Evolutionary conservation across 768 basidiomycete genomes (phyloP).

Genomic region (Postia placenta): DNA sequence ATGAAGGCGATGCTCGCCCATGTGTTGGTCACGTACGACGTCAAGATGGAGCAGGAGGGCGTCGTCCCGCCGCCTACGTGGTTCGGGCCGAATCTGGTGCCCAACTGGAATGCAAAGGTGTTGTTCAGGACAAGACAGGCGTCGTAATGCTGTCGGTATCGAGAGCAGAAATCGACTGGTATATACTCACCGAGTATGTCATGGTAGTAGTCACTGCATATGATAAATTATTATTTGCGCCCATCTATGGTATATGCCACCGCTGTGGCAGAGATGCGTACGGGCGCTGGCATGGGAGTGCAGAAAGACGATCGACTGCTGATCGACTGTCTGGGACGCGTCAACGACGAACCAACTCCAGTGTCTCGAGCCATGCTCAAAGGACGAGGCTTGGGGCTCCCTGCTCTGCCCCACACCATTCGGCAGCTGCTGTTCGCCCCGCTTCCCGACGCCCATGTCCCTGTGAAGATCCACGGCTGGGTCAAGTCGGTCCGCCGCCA

Average conservation of each 20-base stretch:
- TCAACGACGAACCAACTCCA: too few species aligned
- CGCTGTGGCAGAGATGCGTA: too few species aligned
- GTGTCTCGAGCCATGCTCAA: background rate
- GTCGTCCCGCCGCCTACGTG: background rate
- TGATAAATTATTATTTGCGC: too few species aligned
- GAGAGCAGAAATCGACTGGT: too few species aligned
- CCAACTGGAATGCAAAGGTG: constrained; percentile 9
- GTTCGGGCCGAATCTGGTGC: constrained; percentile 3
- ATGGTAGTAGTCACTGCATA: too few species aligned
- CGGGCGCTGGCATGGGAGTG: too few species aligned
- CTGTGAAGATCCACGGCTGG: constrained; percentile 66
- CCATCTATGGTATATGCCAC: too few species aligned
- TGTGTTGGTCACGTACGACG: constrained; percentile 18
- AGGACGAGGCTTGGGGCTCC: background rate
- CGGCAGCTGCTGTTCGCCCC: constrained; percentile 30
- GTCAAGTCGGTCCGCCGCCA: constrained; percentile 80
- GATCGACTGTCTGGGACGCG: too few species aligned
- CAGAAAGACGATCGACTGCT: too few species aligned
- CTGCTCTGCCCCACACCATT: constrained; percentile 24
- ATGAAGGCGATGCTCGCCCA: constrained; percentile 21
- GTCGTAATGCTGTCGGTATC: too few species aligned
- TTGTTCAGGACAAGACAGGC: constrained; percentile 18
- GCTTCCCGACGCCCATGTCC: constrained; percentile 2
- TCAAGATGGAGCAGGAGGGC: constrained; percentile 16
- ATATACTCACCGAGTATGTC: too few species aligned